Evolutionary conservation across 2,329 filamentous ascomycete genomes (phyloP).

Genomic region (Botryotinia narcissicola): DNA sequence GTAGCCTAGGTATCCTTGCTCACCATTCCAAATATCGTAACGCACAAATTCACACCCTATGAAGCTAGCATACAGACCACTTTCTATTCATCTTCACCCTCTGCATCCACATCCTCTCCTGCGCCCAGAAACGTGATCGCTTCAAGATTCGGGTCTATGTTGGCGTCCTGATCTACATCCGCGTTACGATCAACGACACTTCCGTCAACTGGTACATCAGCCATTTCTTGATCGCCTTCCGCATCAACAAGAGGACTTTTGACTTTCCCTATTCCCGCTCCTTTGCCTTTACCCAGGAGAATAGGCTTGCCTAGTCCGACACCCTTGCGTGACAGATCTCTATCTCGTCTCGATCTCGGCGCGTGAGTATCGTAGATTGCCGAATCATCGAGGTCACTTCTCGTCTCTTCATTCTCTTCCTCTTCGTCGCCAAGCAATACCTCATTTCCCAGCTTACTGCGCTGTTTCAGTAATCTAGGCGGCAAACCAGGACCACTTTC

Average conservation of each 20-base stretch:
- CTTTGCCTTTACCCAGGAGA: slow-evolving; percentile 24
- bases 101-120: not conserved
- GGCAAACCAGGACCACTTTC: slow-evolving; percentile 63
- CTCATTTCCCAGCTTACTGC: slow-evolving; percentile 37
- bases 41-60: not conserved
- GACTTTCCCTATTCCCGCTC: slow-evolving; percentile 26
- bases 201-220: slow-evolving; percentile 31
- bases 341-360: slow-evolving; percentile 26
- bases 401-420: slow-evolving; percentile 27
- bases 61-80: not conserved
- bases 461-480: slow-evolving; percentile 43
- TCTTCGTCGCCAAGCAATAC: slow-evolving; percentile 37
- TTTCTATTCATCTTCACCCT: slow-evolving; percentile 10
- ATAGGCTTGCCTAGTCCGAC: slow-evolving; percentile 36
- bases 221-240: slow-evolving; percentile 39
- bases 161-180: not conserved
- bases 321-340: slow-evolving; percentile 25
- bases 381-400: slow-evolving; percentile 28
- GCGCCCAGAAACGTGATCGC: not conserved
- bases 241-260: slow-evolving; percentile 25
- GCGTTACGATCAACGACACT: slow-evolving; percentile 17
- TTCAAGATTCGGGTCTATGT: not conserved
- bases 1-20: slow-evolving; percentile 11
- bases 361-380: slow-evolving; percentile 36
- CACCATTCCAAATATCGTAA: slow-evolving; percentile 1